Base-by-base conservation (phyloP, 2,329 filamentous ascomycete genomes). In the Penicillium polonicum region DNA sequence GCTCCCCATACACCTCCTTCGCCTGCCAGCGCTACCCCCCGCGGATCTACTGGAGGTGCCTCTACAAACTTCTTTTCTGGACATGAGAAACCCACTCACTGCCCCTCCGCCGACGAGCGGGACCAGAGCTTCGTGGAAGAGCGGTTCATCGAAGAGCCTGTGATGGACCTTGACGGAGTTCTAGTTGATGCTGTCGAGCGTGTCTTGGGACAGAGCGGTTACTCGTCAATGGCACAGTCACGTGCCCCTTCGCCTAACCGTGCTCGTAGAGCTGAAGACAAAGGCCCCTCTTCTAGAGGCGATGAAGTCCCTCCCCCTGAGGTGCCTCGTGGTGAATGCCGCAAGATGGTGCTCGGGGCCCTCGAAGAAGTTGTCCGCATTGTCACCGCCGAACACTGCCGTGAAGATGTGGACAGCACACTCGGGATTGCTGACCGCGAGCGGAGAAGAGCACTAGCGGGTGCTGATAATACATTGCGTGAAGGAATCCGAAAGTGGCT, bases 401-500 rank as follows among this genome's bases (percentile, higher is more conserved):
- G 73, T 42, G 73, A 78, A 48, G 73, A 77, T 42, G 62, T 70
- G 13, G 72, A 74, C 27, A 59, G 60, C n/a, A 71, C 70, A 35
- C 38, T 72, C 52, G 63, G 66, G 38, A 27, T 70, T 52, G 62
- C 68, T 10, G 74, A 74, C 35, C 66, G 73, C 48, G 70, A 74
- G 44, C 67, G 71, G 46, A 73, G 68, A 57, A 69, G 71, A 43
- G 64, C 68, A 12, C 56, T 71, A 61, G 62, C 70, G 43, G 65
- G 69, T 58, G 65, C 71, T 4, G 80, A 84, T 52, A 83, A 82
- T 60, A 81, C 80, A 9, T 62, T 85, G 49, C 78, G 82, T 59
- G 82, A 85, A 65, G 83, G 83, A 8, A 80, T 85, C 39, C 76
- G 82, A 46, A 79, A 78, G 63, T 85, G 83, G 83, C 74, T 85